These are phyloP conservation scores for Magnolia officinalis DNA, from an alignment of 164 flowering plant genomes.

Conservation along the genomic window DNA sequence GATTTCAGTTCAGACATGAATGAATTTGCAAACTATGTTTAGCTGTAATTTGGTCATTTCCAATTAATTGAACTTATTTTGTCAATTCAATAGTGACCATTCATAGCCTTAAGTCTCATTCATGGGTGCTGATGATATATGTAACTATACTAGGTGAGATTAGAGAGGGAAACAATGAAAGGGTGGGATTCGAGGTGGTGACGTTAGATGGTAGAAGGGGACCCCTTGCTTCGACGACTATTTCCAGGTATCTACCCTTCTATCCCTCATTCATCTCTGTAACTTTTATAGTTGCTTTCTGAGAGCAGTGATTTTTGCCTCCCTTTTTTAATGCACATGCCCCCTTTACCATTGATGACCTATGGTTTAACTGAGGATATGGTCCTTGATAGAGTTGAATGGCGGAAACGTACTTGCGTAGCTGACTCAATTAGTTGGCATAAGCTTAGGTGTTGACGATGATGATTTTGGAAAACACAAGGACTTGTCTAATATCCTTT, in stretches of 20 bases:
- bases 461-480: too few species aligned
- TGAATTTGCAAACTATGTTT: too few species aligned
- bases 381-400: background rate
- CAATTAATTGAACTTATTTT: too few species aligned
- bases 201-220: constrained; percentile 65
- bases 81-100: background rate
- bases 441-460: too few species aligned
- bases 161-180: constrained; percentile 53
- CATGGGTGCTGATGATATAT: constrained; percentile 1
- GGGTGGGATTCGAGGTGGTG: constrained; percentile 87
- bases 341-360: background rate
- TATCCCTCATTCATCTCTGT: background rate
- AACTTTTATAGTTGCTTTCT: background rate
- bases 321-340: background rate
- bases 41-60: too few species aligned
- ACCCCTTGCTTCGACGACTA: constrained; percentile 59
- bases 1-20: too few species aligned
- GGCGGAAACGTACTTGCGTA: background rate
- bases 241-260: constrained; percentile 36
- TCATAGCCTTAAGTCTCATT: background rate
- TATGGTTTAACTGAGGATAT: too few species aligned
- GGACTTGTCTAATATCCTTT: too few species aligned
- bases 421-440: background rate
- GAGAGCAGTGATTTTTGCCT: background rate
- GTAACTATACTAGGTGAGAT: constrained; percentile 49